Conservation (phyloP, 106 monocot genomes). For the Cymbidium sinense region DNA sequence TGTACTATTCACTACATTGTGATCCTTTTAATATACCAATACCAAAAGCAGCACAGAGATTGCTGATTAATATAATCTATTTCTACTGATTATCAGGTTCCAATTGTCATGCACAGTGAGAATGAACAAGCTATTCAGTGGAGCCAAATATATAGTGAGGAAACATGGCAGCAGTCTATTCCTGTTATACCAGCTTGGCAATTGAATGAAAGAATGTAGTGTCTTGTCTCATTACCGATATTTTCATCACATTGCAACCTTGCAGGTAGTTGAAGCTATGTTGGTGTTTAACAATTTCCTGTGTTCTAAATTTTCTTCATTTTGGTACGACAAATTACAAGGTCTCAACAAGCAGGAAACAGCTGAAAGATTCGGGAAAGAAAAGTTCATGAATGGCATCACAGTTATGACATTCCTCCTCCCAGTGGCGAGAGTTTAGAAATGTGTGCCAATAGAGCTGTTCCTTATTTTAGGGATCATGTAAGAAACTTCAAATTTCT, state of each 20-base stretch:
- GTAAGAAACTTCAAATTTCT: slow-evolving; percentile 29
- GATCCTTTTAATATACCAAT: not conserved
- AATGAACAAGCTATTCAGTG: slow-evolving; percentile 57
- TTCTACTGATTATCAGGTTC: slow-evolving; percentile 47
- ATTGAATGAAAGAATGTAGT: slow-evolving; percentile 97
- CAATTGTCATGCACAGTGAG: slow-evolving; percentile 76
- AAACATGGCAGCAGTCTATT: slow-evolving; percentile 76
- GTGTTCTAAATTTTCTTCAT: not conserved
- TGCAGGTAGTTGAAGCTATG: not conserved
- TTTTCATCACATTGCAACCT: not conserved
- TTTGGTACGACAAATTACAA: slow-evolving; percentile 94
- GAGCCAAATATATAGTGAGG: slow-evolving; percentile 72
- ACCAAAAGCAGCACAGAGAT: not conserved
- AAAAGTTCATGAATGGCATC: slow-evolving; percentile 94
- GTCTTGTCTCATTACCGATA: not conserved
- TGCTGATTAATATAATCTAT: not conserved
- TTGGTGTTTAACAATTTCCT: not conserved
- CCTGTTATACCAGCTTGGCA: slow-evolving; percentile 96
- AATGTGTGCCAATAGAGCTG: slow-evolving; percentile 97
- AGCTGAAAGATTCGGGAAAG: slow-evolving; percentile 77
- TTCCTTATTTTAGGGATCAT: slow-evolving; percentile 84
- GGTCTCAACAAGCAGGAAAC: slow-evolving; percentile 99
- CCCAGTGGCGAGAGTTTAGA: slow-evolving; percentile 93
- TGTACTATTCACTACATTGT: not conserved
- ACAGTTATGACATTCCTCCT: slow-evolving; percentile 98